Evolutionary conservation across 768 basidiomycete genomes (phyloP).

Genomic region (Pisolithus tinctorius): DNA sequence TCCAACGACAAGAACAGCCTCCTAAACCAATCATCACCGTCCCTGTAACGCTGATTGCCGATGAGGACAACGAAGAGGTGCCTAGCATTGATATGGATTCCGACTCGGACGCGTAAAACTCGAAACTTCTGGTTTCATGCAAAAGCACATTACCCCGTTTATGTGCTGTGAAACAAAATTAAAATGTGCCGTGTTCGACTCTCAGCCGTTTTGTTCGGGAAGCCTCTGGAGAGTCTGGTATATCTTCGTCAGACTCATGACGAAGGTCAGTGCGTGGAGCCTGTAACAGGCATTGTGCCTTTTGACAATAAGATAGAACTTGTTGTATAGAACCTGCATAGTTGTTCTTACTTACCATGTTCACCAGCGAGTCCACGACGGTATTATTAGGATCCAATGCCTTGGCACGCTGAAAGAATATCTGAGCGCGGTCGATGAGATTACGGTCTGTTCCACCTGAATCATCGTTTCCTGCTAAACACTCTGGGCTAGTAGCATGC

Average conservation of each 20-base stretch:
- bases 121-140: neutral
- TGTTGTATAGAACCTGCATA: neutral
- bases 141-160: neutral
- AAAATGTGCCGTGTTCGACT: neutral
- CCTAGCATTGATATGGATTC: conserved; percentile 74
- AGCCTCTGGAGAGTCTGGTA: neutral
- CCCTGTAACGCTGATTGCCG: conserved; percentile 12
- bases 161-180: neutral
- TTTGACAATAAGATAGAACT: neutral
- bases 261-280: conserved; percentile 3
- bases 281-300: conserved; percentile 22
- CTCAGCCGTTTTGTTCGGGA: neutral
- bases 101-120: conserved; percentile 71
- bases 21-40: neutral
- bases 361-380: conserved; percentile 47
- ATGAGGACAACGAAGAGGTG: conserved; percentile 67
- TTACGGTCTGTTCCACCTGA: conserved; percentile 28
- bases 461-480: neutral
- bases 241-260: conserved; percentile 33
- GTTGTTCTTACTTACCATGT: conserved; percentile 38
- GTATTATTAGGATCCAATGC: conserved; percentile 51
- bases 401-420: conserved; percentile 60
- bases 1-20: conserved; percentile 2
- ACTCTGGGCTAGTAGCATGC: neutral
- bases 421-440: conserved; percentile 43